Conservation (phyloP, 2,329 filamentous ascomycete species). For the Colletotrichum chlorophyti region DNA sequence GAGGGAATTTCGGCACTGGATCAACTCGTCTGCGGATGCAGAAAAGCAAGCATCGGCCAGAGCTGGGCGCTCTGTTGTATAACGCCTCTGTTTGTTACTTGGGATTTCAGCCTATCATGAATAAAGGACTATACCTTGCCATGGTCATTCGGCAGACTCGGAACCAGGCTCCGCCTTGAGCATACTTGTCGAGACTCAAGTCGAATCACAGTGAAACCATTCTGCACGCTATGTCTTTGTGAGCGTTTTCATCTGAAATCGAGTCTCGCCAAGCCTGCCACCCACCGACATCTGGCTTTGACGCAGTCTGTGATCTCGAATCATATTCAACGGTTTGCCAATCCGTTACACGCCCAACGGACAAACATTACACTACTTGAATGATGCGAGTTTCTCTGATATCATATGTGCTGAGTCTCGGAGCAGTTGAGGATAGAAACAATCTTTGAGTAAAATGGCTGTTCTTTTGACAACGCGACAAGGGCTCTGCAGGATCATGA, state of each 20-base stretch:
- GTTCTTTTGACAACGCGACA: too few species aligned
- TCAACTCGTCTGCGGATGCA: conserved; percentile 1
- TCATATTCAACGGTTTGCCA: background rate
- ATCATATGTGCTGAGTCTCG: background rate
- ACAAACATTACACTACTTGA: background rate
- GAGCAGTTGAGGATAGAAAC: too few species aligned
- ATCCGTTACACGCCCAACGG: background rate
- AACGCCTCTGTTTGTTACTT: background rate
- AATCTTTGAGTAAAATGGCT: background rate
- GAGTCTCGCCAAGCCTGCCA: conserved; percentile 3
- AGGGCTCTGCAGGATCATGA: background rate
- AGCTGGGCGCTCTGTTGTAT: conserved; percentile 4
- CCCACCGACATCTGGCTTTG: conserved; percentile 7
- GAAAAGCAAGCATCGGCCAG: conserved; percentile 2
- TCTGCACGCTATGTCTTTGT: background rate
- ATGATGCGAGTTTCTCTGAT: background rate
- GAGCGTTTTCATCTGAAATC: conserved; percentile 5
- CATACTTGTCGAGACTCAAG: background rate
- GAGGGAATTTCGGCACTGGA: conserved; percentile 34
- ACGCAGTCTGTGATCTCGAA: conserved; percentile 4
- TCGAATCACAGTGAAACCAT: conserved; percentile 9
- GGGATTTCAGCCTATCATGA: background rate
- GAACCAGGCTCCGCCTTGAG: conserved; percentile 10
- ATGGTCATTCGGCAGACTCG: background rate
- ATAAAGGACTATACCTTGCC: background rate